phyloP scores from a whole-genome alignment of 2,329 filamentous ascomycete genomes.

The Sphaerulina vaccinii region DNA sequence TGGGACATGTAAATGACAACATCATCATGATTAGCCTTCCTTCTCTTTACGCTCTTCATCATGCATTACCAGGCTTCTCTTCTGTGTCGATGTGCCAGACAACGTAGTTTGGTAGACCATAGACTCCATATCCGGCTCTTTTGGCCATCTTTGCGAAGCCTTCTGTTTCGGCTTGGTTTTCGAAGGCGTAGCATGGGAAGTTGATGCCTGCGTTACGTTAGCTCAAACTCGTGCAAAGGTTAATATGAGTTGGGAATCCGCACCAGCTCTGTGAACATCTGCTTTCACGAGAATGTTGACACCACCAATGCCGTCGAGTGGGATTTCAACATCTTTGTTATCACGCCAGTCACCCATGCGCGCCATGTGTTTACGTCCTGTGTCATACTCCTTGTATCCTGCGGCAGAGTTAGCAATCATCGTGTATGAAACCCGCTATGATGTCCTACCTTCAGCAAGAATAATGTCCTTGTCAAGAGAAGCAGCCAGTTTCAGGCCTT shows the following conservation, averaged over 20 bases:
- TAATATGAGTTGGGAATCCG: slow-evolving; percentile 28
- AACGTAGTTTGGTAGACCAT: slow-evolving; percentile 93
- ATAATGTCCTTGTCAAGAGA: slow-evolving; percentile 76
- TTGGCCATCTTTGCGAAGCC: slow-evolving; percentile 99
- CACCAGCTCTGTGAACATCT: slow-evolving; percentile 92
- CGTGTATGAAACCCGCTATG: not conserved
- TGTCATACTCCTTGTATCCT: slow-evolving; percentile 93
- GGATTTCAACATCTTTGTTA: slow-evolving; percentile 87
- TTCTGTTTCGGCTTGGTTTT: slow-evolving; percentile 98
- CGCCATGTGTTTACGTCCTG: slow-evolving; percentile 85
- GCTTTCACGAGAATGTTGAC: slow-evolving; percentile 98
- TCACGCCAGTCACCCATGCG: slow-evolving; percentile 87
- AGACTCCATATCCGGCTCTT: slow-evolving; percentile 86
- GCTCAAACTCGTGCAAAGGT: not conserved
- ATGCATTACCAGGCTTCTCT: slow-evolving; percentile 81
- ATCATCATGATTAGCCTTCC: not conserved
- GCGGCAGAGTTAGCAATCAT: slow-evolving; percentile 9
- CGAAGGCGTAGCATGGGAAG: slow-evolving; percentile 93
- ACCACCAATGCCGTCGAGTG: slow-evolving; percentile 92
- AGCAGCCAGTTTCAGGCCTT: slow-evolving; percentile 71
- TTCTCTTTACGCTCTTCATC: slow-evolving; percentile 16
- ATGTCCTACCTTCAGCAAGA: slow-evolving; percentile 72
- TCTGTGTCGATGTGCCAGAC: slow-evolving; percentile 98
- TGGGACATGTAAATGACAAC: not conserved
- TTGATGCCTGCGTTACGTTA: slow-evolving; percentile 71